phyloP scores from a whole-genome alignment of 1,284 basidiomycete species.

The Naganishia cerealis region DNA sequence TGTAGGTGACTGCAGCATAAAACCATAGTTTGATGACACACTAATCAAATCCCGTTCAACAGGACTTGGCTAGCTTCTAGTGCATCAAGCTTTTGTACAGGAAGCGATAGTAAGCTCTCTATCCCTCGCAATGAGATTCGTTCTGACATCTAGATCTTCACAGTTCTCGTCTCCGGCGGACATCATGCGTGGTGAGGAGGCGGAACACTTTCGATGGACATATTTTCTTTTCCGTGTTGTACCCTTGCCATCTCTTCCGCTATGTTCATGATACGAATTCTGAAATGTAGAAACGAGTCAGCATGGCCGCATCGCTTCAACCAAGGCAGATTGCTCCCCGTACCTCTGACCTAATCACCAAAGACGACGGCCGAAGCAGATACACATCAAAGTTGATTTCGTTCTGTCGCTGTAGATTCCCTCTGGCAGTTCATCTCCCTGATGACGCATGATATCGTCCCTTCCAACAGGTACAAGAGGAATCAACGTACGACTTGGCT shows the following conservation, averaged over 20 bases:
- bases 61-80: conserved; percentile 37
- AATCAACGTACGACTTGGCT: background rate
- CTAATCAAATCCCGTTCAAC: background rate
- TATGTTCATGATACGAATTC: background rate
- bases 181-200: conserved; percentile 35
- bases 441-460: background rate
- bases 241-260: background rate
- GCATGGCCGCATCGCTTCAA: background rate
- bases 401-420: background rate
- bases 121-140: background rate
- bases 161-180: conserved; percentile 38
- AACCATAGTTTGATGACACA: background rate
- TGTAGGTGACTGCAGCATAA: conserved; percentile 23
- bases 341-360: background rate
- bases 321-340: background rate
- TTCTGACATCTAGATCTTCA: conserved; percentile 8
- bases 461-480: conserved; percentile 9
- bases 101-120: conserved; percentile 34
- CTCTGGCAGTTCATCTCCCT: conserved; percentile 10
- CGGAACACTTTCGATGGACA: background rate
- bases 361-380: conserved; percentile 19
- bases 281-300: background rate
- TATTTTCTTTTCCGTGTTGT: conserved; percentile 4
- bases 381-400: conserved; percentile 5
- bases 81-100: conserved; percentile 37